Conservation (phyloP, 257 asterid genomes). For the Ilex asprella region DNA sequence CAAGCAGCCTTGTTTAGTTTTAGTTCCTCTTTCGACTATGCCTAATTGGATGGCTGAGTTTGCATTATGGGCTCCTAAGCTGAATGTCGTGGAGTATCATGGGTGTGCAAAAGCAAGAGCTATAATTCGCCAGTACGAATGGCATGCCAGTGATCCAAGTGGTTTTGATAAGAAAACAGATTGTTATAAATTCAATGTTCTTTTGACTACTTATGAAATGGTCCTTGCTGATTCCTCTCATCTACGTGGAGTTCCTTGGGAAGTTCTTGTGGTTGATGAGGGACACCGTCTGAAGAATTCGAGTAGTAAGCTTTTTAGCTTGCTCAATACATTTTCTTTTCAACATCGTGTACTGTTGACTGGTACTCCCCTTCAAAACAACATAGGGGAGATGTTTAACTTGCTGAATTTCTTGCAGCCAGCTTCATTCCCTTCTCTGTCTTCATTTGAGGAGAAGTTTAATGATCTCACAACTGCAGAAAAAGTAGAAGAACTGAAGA, state of each 20-base stretch:
- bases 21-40: conserved; percentile 98
- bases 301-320: conserved; percentile 76
- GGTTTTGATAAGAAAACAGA: conserved; percentile 42
- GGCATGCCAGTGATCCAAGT: conserved; percentile 61
- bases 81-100: conserved; percentile 94
- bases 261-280: conserved; percentile 99
- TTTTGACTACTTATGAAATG: conserved; percentile 94
- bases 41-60: conserved; percentile 99
- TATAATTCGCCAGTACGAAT: conserved; percentile 83
- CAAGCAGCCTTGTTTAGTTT: conserved; percentile 77
- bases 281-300: conserved; percentile 96
- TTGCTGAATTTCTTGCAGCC: conserved; percentile 88
- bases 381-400: conserved; percentile 97
- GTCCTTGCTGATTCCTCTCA: conserved; percentile 76
- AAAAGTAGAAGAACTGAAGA: conserved; percentile 95
- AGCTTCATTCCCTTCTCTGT: conserved; percentile 82
- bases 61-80: conserved; percentile 86
- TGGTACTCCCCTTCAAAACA: conserved; percentile 99
- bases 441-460: conserved; percentile 84
- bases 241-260: conserved; percentile 96
- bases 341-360: conserved; percentile 92
- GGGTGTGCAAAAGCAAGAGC: conserved; percentile 81
- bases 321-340: conserved; percentile 83
- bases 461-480: conserved; percentile 87
- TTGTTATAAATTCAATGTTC: conserved; percentile 79